Base-by-base conservation (phyloP, 306 rosid genomes). In the Cucurbita ficifolia region DNA sequence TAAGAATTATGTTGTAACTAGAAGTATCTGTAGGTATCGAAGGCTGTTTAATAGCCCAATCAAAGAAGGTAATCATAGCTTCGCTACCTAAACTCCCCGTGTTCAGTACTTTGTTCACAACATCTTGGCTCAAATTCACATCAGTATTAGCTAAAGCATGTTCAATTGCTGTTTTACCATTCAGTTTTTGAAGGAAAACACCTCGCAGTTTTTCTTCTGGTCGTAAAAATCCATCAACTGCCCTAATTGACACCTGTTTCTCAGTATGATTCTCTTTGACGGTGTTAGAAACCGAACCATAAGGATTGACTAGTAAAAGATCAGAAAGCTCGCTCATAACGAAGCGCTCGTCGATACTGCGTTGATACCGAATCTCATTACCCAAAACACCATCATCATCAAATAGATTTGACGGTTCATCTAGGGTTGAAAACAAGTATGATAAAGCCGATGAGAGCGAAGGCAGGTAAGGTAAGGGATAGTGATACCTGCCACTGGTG, bases 151-250 rank as follows among this genome's bases (percentile, higher is more conserved):
- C 79, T 50, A 93, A 81, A 67, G 96, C 90, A 4, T 45, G 78
- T 77, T 90, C 89, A 63, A 86, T 84, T 74, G 91, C 88, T 21
- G 86, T 57, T 63, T 68, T 83, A 48, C 98, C 96, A 68, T 72
- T 88, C 76, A 93, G 80, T 49, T 82, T 93, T 79, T 86, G 96
- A 60, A 90, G 93, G 75, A 93, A 93, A 69, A 88, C 80, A 6
- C 98, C 98, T 1, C 93, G 87, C 6, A 93, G 61, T 79, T 87
- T 90, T 54, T 92, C 98, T 63, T 84, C 92, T 0, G 96, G 88
- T 43, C 75, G 76, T 64, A 92, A 54, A 76, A 85, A 87, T 12
- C 85, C 96, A 72, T 92, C 96, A 7, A 77, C 87, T 2, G 82
- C 55, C 73, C 81, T 78, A 7, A 8, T 38, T 64, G 77, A 63